Base-by-base conservation (phyloP, 2,329 filamentous ascomycete species). In the Stylonectria norvegica region DNA sequence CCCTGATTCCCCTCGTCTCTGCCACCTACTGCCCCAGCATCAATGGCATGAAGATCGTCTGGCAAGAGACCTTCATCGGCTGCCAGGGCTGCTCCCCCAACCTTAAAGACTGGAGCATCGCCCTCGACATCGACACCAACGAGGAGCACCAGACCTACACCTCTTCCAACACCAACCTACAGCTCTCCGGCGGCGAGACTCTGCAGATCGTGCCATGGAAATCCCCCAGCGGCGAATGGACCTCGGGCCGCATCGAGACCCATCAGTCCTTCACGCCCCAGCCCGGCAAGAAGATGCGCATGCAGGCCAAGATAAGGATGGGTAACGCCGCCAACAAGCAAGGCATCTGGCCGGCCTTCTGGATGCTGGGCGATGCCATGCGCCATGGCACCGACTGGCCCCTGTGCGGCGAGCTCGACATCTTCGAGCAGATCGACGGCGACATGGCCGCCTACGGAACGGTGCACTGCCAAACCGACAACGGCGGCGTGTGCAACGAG, bases 341-440 rank as follows among this genome's bases (percentile, higher is more conserved):
- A 49, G 73, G 73, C 10, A 63, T 76, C 47, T 76, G 73, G 73
- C 72, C 73, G 3, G 73, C 73, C 4, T 76, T 76, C 52, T 76
- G 73, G 73, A 59, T 73, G 38, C 65, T 76, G 1, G 73, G 73
- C 9, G 63, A 72, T 42, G 61, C 69, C 12, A 60, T 75, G 36
- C 68, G 72, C 5, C 56, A 62, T 44, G 71, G 72, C 10, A 69
- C 65, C 3, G 44, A 48, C 15, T 76, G 73, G 73, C 73, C 73
- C 1, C 59, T 57, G 6, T 73, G 71, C 48, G 73, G 73, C 18
- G 73, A 76, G 62, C 58, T 76, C 32, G 73, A 76, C 49, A 64
- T 74, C 42, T 63, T 75, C 36, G 73, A 76, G 62, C 67, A 65
- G 19, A 62, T 76, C 44, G 70, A 74, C 55, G 72, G 72, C 4